A percentile compares a stretch with the other conserved stretches of the same genome.
Conservation (phyloP, 805 yeast species). For the Scheffersomyces stipitis region DNA sequence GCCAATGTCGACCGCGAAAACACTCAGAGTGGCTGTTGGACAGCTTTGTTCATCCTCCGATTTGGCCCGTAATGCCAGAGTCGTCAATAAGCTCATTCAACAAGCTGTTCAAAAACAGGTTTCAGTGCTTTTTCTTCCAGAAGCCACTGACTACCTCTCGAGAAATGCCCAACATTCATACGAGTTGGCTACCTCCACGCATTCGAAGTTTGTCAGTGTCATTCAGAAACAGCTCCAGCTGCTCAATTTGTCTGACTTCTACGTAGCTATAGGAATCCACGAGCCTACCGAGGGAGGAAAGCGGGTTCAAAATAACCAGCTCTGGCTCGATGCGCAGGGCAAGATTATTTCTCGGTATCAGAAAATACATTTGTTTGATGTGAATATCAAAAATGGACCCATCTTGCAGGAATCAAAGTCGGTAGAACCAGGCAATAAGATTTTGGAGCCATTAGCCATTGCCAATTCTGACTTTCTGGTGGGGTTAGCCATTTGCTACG, state of each 20-base stretch:
- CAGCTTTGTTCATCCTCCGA: slow-evolving; percentile 78
- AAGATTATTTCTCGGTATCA: slow-evolving; percentile 68
- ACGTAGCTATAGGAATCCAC: slow-evolving; percentile 86
- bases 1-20: not conserved
- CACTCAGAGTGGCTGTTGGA: slow-evolving; percentile 63
- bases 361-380: slow-evolving; percentile 88
- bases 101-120: slow-evolving; percentile 63
- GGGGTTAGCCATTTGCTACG: slow-evolving; percentile 81
- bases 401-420: slow-evolving; percentile 72
- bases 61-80: slow-evolving; percentile 55
- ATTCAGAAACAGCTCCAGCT: slow-evolving; percentile 47
- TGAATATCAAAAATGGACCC: slow-evolving; percentile 79
- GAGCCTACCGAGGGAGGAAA: slow-evolving; percentile 53
- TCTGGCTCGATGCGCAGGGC: slow-evolving; percentile 72
- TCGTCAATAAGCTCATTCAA: slow-evolving; percentile 59
- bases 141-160: slow-evolving; percentile 88
- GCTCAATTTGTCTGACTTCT: slow-evolving; percentile 45
- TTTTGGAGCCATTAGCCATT: slow-evolving; percentile 60
- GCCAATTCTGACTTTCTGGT: slow-evolving; percentile 35
- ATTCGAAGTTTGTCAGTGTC: slow-evolving; percentile 39
- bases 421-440: slow-evolving; percentile 71
- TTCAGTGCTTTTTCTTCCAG: slow-evolving; percentile 80
- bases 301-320: slow-evolving; percentile 64
- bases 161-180: slow-evolving; percentile 65
- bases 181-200: slow-evolving; percentile 48